Evolutionary conservation across 352 stramenopile species (phyloP), one percentile per base, ranked within the genome.

Genomic region (Globisporangium splendens): DNA sequence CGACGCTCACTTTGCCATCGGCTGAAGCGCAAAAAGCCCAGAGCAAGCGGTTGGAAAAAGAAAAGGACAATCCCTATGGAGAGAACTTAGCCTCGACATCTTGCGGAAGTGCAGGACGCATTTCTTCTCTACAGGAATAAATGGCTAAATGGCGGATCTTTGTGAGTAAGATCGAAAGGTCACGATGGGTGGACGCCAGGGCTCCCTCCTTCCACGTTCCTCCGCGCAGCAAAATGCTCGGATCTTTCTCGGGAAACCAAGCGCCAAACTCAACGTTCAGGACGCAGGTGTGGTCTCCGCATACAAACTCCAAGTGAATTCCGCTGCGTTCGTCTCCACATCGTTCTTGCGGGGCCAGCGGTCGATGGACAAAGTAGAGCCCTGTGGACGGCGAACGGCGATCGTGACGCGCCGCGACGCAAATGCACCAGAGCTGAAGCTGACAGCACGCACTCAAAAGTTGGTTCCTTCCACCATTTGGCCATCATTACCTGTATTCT

Each of bases 371-470:
- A 35, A 8, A 35, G 28, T 8, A 10, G 28, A 35, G 24, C 24
- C 24, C 28, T 0, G 2, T 11, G 17, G 20, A 48, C 7, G 10
- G 21, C 22, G 63, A 77, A 65, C 46, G 49, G 43, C 8, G 18
- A 17, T 38, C 60, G 61, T 78, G 70, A 78, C 70, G 67, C 67
- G 59, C 64, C 41, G 55, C 66, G 70, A 78, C 70, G 55, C 55
- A 55, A 46, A 46, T 41, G 39, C 51, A 50, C 51, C 51, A 57
- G 51, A 53, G 53, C 43, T 53, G 54, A 53, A 46, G 43, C 18
- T 53, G 43, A 60, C 44, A 52, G 7, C 42, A 42, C 51, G 22
- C 54, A 53, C 54, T 50, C 52, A 22, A 18, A 38, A 58, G 22
- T n/a, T 56, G 10, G 24, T 5, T 31, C 24, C 24, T 31, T 31